phyloP scores from a whole-genome alignment of 805 yeast genomes.

The Yarrowia phangngaensis region DNA sequence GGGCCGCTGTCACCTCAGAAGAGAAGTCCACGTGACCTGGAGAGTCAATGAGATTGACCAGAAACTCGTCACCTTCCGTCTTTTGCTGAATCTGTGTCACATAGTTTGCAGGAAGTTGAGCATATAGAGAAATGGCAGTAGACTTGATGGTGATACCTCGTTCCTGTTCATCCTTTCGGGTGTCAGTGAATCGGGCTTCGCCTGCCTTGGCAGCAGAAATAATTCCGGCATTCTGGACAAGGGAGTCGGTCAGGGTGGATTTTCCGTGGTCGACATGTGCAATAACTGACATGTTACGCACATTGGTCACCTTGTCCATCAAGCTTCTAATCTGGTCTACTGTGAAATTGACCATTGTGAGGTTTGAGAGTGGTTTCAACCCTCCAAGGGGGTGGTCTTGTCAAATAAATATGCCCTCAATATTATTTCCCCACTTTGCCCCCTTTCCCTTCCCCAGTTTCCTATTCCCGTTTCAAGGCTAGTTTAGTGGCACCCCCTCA shows the following conservation, averaged over 20 bases:
- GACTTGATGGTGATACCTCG: conserved; percentile 99
- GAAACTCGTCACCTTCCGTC: conserved; percentile 91
- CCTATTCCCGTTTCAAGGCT: conserved; percentile 12
- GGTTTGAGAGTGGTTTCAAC: conserved; percentile 6
- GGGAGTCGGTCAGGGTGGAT: conserved; percentile 97
- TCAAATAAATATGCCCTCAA: not conserved
- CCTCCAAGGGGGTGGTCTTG: not conserved
- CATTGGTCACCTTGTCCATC: conserved; percentile 99
- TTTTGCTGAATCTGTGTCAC: conserved; percentile 83
- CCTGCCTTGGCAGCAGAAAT: conserved; percentile 99
- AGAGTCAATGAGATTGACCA: conserved; percentile 96
- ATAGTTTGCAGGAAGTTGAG: conserved; percentile 82
- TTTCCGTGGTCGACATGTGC: conserved; percentile 99
- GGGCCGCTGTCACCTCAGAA: conserved; percentile 99
- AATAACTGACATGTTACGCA: conserved; percentile 99
- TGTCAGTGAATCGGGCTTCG: conserved; percentile 99
- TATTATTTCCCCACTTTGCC: conserved; percentile 12
- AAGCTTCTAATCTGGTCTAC: conserved; percentile 86
- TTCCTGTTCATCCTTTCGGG: conserved; percentile 99
- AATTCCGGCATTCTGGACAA: conserved; percentile 99
- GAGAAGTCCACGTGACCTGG: conserved; percentile 99
- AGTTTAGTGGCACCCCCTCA: not conserved
- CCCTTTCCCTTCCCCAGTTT: conserved; percentile 11
- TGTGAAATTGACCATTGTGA: conserved; percentile 38
- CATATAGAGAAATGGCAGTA: conserved; percentile 93